Base-by-base conservation (phyloP, 495 filamentous ascomycete genomes). In the Trypethelium eluteriae region DNA sequence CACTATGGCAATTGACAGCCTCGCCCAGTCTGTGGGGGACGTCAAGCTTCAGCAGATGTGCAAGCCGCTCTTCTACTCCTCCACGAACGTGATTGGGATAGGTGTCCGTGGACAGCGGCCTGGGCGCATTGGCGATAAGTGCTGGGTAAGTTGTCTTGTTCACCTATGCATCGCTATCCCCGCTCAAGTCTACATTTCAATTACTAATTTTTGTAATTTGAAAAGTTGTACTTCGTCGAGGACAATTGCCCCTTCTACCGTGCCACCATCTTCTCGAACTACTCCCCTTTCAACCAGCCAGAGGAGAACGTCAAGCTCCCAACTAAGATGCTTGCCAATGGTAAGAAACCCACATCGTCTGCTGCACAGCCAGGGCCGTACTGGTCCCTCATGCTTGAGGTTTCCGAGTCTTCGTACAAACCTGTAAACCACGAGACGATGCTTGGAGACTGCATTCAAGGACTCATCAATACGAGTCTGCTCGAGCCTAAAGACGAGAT, bases 201-300 rank as follows among this genome's bases (percentile, higher is more conserved):
- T 46, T 46, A 46, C 41, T 46, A 1, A 46, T 0, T 7, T 1
- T 1, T 46, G 41, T 7, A 16, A 4, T 10, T 9, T 57, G 44
- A 62, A 7, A 70, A 89, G 91, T 85, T 98, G 64, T 98, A 98
- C 86, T 98, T 98, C 88, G 95, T 95, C 70, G 95, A 98, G 77
- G 87, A 96, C 78, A 86, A 98, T 85, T 96, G 93, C 83, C 92
- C 92, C 75, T 98, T 98, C 86, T 98, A 98, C 83, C 92, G 94
- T 72, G 94, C 94, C 74, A 98, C 94, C 69, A 98, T 98, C 81
- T 98, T 98, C 86, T 98, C 94, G 79, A 98, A 98, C 87, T 98
- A 98, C 84, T 98, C 95, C 32, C 94, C 93, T 66, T 85, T 96
- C 86, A 98, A 98, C 82, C 94, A 98, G 80, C 94, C 94, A 18